Conservation (phyloP, 2,329 filamentous ascomycete species). For the Pestalotiopsis sp. region DNA sequence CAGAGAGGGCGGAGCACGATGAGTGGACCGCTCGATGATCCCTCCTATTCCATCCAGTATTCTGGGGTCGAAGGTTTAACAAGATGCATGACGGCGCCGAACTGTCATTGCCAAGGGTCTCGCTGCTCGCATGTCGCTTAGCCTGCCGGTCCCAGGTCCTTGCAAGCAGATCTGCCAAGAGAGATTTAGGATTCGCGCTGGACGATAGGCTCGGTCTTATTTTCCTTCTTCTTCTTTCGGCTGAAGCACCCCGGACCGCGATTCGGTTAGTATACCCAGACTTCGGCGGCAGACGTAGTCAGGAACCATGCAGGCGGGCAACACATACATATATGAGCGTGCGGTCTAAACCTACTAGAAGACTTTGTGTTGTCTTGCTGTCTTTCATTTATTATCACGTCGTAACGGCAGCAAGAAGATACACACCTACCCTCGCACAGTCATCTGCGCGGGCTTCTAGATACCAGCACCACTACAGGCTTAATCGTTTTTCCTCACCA, state of each 20-base stretch:
- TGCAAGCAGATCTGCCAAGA: background rate
- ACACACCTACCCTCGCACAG: too few relatives aligned
- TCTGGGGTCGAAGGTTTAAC: background rate
- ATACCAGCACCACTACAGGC: background rate
- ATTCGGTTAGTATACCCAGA: background rate
- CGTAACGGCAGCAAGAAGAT: too few relatives aligned
- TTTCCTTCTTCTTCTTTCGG: background rate
- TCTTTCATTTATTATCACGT: too few relatives aligned
- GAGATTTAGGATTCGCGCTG: background rate
- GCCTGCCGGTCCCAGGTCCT: background rate
- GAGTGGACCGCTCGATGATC: background rate
- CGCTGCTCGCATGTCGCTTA: background rate
- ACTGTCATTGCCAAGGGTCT: background rate
- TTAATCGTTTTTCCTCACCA: background rate
- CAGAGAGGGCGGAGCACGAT: background rate
- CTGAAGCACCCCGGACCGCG: background rate
- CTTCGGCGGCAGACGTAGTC: too few relatives aligned
- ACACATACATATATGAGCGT: too few relatives aligned
- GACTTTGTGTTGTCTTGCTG: too few relatives aligned
- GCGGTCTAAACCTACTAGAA: too few relatives aligned
- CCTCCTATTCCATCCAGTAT: background rate
- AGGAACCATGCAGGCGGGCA: too few relatives aligned
- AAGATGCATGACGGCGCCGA: background rate
- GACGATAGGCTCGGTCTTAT: background rate
- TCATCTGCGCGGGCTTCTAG: too few relatives aligned